A percentile compares a stretch with the other conserved stretches of the same genome.
These are phyloP conservation scores for Acaromyces ingoldii DNA, from an alignment of 1,284 basidiomycete species.

Conservation along the genomic window DNA sequence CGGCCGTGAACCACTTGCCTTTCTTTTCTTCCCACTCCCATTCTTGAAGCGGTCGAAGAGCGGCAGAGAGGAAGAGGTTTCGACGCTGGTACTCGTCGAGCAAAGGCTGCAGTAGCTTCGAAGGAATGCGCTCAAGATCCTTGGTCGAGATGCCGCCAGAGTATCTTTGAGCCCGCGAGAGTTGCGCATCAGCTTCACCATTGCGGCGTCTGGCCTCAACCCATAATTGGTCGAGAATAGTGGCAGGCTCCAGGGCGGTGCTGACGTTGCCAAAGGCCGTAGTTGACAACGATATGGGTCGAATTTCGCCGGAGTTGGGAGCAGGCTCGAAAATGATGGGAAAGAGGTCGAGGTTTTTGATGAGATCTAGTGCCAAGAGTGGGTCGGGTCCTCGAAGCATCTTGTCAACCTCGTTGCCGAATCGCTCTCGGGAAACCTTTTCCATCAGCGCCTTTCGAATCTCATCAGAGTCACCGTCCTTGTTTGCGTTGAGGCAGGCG, in stretches of 20 bases:
- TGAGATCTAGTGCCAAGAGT: constrained; percentile 28
- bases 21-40: constrained; percentile 34
- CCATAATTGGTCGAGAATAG: too few species aligned
- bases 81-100: constrained; percentile 18
- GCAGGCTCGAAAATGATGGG: constrained; percentile 32
- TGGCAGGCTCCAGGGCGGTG: too few species aligned
- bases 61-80: constrained; percentile 24
- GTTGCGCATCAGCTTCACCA: constrained; percentile 8
- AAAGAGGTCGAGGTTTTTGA: constrained; percentile 37
- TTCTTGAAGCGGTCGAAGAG: constrained; percentile 26
- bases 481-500: constrained; percentile 47
- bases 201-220: too few species aligned
- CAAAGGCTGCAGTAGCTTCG: constrained; percentile 14
- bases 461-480: constrained; percentile 64
- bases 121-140: too few species aligned
- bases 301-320: not conserved
- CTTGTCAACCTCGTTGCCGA: constrained; percentile 52
- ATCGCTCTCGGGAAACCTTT: constrained; percentile 48
- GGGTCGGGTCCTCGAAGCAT: constrained; percentile 48
- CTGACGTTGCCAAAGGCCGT: not conserved
- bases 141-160: too few species aligned
- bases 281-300: not conserved
- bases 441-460: constrained; percentile 52
- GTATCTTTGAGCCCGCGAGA: constrained; percentile 13
- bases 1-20: constrained; percentile 34